Evolutionary conservation across 306 rosid genomes (phyloP), one percentile per base, ranked within the genome.

Genomic region (Myrica gale): DNA sequence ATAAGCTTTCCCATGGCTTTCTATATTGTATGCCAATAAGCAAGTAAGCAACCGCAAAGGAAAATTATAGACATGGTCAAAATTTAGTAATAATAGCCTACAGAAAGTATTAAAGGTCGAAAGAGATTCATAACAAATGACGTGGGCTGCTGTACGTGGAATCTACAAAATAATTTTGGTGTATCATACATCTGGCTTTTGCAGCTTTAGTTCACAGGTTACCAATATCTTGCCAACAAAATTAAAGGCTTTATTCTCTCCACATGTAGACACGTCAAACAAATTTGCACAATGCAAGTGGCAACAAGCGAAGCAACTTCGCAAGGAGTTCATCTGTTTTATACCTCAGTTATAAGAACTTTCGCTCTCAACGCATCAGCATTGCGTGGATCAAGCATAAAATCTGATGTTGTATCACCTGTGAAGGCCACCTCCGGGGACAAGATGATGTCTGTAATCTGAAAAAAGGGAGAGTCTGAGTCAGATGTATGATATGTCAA

Each of bases 291-390:
- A 9, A 53, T 17, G 58, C 16, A 53, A 37, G 41, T 7, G 46
- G 50, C 15, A 11, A 6, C 21, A 54, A 76, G 70, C 43, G n/a
- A n/a, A 4, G 66, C 57, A 23, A 23, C n/a, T 41, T 20, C 68
- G 50, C 68, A 42, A 66, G 68, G 71, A 60, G 26, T 58, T 23
- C 4, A 51, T 53, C 50, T 21, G 58, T 21, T 61, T 9, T 75
- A 20, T 78, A 95, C 98, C 98, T 95, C 98, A 37, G 97, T 95
- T 78, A 95, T 92, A 67, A 95, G 96, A 85, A 95, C n/a, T 89
- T 95, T 95, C 15, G 97, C 98, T 74, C 97, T 90, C 92, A 95
- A 80, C 16, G 98, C 97, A 90, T 95, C 98, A 9, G 98, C 93
- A 63, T 95, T 95, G 60, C 76, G 89, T 21, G 98, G 98, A 63